Evolutionary conservation across 2,329 filamentous ascomycete genomes (phyloP), one percentile per base, ranked within the genome.

Genomic region (Neoscytalidium dimidiatum): DNA sequence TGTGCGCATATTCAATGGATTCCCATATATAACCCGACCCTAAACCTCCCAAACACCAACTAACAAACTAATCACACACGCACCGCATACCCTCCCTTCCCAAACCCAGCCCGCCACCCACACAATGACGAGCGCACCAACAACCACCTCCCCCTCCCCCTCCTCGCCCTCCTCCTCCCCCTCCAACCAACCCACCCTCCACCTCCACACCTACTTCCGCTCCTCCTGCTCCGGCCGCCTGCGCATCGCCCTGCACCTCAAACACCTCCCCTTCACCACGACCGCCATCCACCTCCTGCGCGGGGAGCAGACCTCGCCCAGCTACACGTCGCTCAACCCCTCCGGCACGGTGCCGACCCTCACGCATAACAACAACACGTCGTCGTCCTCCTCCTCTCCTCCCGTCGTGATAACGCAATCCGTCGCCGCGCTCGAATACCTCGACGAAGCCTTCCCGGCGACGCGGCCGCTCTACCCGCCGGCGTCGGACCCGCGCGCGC

Each of bases 161-260:
- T 4, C 49, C 17, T 14, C 21, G 3, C 17, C 35, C 11, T 7
- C 31, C 19, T 1, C 4, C 21, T 4, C 49, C 29, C 3, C 49
- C 17, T 14, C 21, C 2, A 11, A n/a, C 4, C 28, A 33, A 33
- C 49, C 28, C 28, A 5, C 49, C 60, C 14, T 67, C 70, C 79
- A 75, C 1, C 82, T 89, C 9, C 83, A 89, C 77, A 84, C 81
- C 66, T 89, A 88, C 77, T 88, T 85, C 75, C 81, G 85, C 67
- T 89, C 87, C 53, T 88, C 86, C 17, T 89, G 86, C 76, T 85
- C 86, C 0, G 86, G 83, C 0, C 84, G 87, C 13, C 77, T 90
- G 4, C 85, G 86, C 51, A 88, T 89, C 66, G 85, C 85, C 38
- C 41, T 60, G 1, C 17, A 14, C 56, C 56, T 60, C 56, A 60